Conservation (phyloP, 331 rosid species). For the Prunus yedoensis region DNA sequence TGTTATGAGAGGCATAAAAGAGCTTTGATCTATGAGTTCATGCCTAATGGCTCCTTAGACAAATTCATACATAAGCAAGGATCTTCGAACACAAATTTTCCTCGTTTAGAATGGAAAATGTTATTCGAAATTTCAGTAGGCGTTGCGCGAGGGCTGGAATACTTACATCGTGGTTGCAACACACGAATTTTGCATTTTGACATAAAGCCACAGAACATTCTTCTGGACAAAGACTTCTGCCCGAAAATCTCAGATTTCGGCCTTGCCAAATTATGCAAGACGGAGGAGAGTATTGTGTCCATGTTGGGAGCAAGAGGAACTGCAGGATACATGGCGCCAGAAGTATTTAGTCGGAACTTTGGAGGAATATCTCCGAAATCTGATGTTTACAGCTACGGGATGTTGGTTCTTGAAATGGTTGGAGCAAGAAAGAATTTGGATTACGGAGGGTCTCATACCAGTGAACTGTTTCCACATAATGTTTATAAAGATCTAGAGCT, state of each 20-base stretch:
- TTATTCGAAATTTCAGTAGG: constrained; percentile 27
- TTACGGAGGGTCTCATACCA: not conserved
- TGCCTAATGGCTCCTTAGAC: constrained; percentile 27
- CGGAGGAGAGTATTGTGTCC: too few relatives aligned
- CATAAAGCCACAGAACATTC: constrained; percentile 7
- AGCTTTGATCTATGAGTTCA: constrained; percentile 37
- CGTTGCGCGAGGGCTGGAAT: constrained; percentile 43
- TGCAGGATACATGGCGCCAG: too few relatives aligned
- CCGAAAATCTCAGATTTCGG: constrained; percentile 50
- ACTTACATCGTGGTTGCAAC: constrained; percentile 46
- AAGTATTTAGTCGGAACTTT: too few relatives aligned
- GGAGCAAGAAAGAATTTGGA: too few relatives aligned
- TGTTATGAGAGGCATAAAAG: constrained; percentile 25
- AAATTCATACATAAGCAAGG: not conserved
- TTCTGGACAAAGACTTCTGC: constrained; percentile 26
- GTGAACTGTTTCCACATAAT: constrained; percentile 28
- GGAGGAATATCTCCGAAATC: too few relatives aligned
- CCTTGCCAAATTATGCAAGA: constrained; percentile 7
- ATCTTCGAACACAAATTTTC: not conserved
- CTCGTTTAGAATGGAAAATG: constrained; percentile 20
- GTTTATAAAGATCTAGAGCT: constrained; percentile 24
- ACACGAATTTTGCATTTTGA: constrained; percentile 39
- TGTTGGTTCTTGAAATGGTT: too few relatives aligned
- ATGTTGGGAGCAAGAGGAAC: too few relatives aligned
- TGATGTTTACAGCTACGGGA: too few relatives aligned